Evolutionary conservation across 2,329 filamentous ascomycete genomes (phyloP).

Genomic region (Ophiostoma himal-ulmi): DNA sequence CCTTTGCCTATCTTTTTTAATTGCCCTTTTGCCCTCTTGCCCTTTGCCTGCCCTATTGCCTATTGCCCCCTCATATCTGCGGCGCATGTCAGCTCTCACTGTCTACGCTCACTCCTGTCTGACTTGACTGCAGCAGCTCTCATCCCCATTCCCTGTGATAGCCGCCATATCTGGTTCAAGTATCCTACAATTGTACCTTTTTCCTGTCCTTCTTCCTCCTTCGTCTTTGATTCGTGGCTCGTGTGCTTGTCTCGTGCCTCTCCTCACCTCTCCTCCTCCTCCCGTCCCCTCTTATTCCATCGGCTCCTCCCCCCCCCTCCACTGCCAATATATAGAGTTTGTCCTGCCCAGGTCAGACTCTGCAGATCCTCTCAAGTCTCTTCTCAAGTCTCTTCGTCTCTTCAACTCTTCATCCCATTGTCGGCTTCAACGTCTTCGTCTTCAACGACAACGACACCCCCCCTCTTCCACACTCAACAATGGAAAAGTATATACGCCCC

Average conservation of each 20-base stretch:
- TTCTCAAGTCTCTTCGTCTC: not conserved
- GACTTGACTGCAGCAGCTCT: not conserved
- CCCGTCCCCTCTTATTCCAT: not conserved
- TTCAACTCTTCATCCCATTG: not conserved
- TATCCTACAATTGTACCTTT: not conserved
- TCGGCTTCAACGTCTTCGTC: not conserved
- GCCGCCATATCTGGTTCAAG: conserved; percentile 4
- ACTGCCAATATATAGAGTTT: conserved; percentile 2
- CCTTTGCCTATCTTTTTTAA: no score
- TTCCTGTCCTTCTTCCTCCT: not conserved
- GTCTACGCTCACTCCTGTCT: not conserved
- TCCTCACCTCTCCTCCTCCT: not conserved
- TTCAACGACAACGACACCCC: not conserved
- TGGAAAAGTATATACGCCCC: not conserved
- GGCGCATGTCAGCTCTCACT: not conserved
- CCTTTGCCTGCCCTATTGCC: no score
- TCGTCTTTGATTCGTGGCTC: not conserved
- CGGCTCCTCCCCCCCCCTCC: not conserved
- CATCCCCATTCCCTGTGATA: not conserved
- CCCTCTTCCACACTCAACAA: not conserved
- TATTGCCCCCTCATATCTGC: not conserved
- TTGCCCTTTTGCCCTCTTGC: no score
- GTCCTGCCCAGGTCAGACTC: not conserved
- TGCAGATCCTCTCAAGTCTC: not conserved
- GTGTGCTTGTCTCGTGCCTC: not conserved